Evolutionary conservation across 495 filamentous ascomycete genomes (phyloP), one percentile per base, ranked within the genome.

Genomic region (Neurospora sp.): DNA sequence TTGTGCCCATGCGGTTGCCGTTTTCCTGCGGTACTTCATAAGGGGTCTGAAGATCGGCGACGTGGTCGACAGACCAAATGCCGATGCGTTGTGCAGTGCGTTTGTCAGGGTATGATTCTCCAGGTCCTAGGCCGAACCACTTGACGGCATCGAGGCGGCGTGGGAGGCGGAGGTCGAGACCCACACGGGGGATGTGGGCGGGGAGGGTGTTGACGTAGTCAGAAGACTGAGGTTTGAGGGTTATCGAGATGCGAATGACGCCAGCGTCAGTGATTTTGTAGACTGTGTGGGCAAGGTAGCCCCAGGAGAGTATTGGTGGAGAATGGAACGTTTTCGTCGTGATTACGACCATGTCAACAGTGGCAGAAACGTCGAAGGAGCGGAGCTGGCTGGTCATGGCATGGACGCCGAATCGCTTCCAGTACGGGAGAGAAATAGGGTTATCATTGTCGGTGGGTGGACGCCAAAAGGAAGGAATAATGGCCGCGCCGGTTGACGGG

Each of bases 21-120:
- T 82, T 86, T 72, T 92, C 89, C 72, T 91, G 90, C 0, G 89
- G 89, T 39, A 86, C 85, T 48, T 92, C 90, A 75, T 90, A 91
- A 4, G 82, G 78, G 2, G 85, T 86, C 71, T 85, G 85, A 53
- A 91, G 82, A 5, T 86, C 80, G 12, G 80, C 80, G 4, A 87
- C 79, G 14, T 78, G 73, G 31, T 74, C 72, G 4, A 78, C 80
- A 6, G 77, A 74, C 80, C 86, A 90, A 11, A 85, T 75, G 7
- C 88, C 88, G 2, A 87, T 59, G 38, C 81, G 84, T 71, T 88
- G 87, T 7, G 88, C 85, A 0, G 82, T 77, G 72, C 87, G 87
- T 79, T 88, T 90, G 80, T 91, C 90, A 12, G 82, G 80, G 70
- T 91, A 91, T 9, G 85, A 85, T 78, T 91, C 89, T 10, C 87